Evolutionary conservation across 23 red algal species (phyloP).

Genomic region (Gracilaria vermiculophylla): DNA sequence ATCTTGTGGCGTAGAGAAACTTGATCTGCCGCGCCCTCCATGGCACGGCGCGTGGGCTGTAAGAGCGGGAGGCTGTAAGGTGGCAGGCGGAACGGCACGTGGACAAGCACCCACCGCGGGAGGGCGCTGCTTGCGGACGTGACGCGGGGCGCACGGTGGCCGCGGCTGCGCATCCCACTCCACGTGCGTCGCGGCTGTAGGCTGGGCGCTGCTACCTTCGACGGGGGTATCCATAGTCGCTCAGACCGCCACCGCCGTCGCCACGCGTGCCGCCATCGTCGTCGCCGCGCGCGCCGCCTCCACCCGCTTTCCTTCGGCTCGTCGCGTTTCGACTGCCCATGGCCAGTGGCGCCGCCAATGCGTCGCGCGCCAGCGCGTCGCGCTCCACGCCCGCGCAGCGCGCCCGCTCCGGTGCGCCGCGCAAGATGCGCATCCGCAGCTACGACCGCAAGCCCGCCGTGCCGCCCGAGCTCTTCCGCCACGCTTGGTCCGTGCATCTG

Average conservation of each 20-base stretch:
- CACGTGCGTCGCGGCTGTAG: too few species aligned
- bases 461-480: slow-evolving; percentile 53
- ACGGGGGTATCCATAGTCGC: too few species aligned
- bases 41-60: background rate
- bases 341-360: background rate
- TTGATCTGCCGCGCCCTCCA: background rate
- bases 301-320: background rate
- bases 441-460: slow-evolving; percentile 53
- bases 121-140: too few species aligned
- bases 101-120: too few species aligned
- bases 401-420: slow-evolving; percentile 1
- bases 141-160: too few species aligned
- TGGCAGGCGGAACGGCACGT: too few species aligned
- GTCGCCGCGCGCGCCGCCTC: background rate
- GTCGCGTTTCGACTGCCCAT: background rate
- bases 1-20: too few species aligned
- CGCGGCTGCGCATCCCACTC: too few species aligned
- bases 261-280: background rate
- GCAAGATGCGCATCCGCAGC: slow-evolving; percentile 53
- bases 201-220: too few species aligned
- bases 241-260: too few species aligned
- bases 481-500: slow-evolving; percentile 58
- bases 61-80: too few species aligned
- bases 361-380: background rate
- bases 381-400: background rate